Base-by-base conservation (phyloP, 495 filamentous ascomycete genomes). In the Chaetomium fimeti region DNA sequence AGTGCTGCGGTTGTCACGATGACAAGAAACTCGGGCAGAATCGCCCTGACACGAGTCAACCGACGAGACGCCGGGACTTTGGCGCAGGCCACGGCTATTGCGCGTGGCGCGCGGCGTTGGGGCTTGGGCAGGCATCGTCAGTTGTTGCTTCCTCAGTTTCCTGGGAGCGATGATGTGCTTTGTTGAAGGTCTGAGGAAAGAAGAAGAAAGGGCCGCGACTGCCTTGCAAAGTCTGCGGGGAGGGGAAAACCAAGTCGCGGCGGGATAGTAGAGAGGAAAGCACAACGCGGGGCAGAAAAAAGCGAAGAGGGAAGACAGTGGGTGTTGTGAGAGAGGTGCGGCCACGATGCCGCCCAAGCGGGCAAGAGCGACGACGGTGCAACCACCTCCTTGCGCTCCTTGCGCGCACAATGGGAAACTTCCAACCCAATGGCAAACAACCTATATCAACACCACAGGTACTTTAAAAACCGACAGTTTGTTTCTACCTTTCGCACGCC, bases 51-150 rank as follows among this genome's bases (percentile, higher is more conserved):
- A 47, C 8, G 38, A 56, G 58, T 55, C 28, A 15, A 29, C 18
- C 1, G 38, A 29, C 12, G 18, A 27, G 22, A 62, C 54, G 65
- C 20, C 38, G 28, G 61, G 52, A 15, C 42, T 59, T 25, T 15
- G 16, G n/a, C 69, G 67, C 24, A 71, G 48, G 2, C 69, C 69
- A 61, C 69, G 64, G 65, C 67, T 67, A 42, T 71, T 71, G 59
- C 69, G 69, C 65, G 69, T 69, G 27, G 67, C 68, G 42, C 69
- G 69, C 56, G 67, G 69, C 3, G 67, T 71, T 12, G 64, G 32
- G 25, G 64, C 65, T 67, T 69, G 59, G 24, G 61, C 4, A 12
- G 64, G 48, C 69, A 71, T 71, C 24, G 60, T 65, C 45, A 66
- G 63, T 60, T 27, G 60, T 63, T 18, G 43, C 18, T 61, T 66